Evolutionary conservation across 1,139 yeast species (phyloP), one percentile per base, ranked within the genome.

Genomic region (Blastobotrys indianensis): DNA sequence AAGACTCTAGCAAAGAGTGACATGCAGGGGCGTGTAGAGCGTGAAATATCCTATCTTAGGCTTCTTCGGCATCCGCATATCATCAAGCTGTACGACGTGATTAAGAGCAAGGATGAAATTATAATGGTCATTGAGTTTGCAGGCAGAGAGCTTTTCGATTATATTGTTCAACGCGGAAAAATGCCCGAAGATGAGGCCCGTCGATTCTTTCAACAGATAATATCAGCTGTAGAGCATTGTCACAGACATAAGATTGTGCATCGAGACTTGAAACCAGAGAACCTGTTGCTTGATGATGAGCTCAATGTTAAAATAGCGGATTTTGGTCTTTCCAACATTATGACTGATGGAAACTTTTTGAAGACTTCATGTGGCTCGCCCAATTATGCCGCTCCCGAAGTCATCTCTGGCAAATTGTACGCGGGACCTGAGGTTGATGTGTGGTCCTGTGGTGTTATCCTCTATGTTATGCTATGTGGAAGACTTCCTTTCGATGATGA

Each of bases 401-500:
- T 92, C 41, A 92, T 92, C 51, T 81, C 94, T 55, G 98, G 98
- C 39, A 90, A 94, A 63, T 74, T 92, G 49, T 92, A 92, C 61
- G 98, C 97, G 1, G 98, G 98, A 4, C 97, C 97, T 2, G 98
- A 92, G 67, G 98, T 92, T 42, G 98, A 94, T 65, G 97, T 94
- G 45, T 94, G 99, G 99, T 85, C 95, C 0, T 85, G 95, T 58
- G 98, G 99, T 57, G 97, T 94, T 42, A 92, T 94, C 47, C 73
- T 92, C 51, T 92, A 90, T 59, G 98, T 94, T 41, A 88, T 92
- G 96, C 75, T 92, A 46, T 92, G 97, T 68, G 97, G 99, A 33
- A 76, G 97, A 61, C 75, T 94, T 55, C 99, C 99, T 10, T 94
- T 94, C 66, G 98, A 92, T 66, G 98, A 92, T 64, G 98, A 92